Percentiles rank a stretch among this genome's conserved stretches.
Evolutionary conservation across 2,329 filamentous ascomycete genomes (phyloP).

Genomic region (Myriosclerotinia scirpicola): DNA sequence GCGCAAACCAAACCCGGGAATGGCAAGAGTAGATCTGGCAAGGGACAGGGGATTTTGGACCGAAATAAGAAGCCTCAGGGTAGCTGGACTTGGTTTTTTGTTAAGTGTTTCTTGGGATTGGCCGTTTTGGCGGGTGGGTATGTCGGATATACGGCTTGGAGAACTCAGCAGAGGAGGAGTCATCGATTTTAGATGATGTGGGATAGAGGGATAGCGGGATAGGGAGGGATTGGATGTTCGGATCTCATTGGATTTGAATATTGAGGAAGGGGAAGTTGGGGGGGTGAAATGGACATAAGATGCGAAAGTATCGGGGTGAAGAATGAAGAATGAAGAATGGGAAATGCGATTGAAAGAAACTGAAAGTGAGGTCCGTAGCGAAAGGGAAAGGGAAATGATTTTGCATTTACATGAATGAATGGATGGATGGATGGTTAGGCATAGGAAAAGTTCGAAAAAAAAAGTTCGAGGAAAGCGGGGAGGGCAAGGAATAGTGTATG

Average conservation of each 20-base stretch:
- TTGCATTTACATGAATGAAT: not conserved
- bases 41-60: constrained; percentile 29
- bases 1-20: not conserved
- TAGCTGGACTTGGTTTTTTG: constrained; percentile 70
- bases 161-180: constrained; percentile 47
- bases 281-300: not conserved
- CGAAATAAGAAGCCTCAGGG: constrained; percentile 42
- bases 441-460: not conserved
- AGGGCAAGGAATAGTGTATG: not conserved
- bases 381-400: not conserved
- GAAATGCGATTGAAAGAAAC: not conserved
- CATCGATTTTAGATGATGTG: constrained; percentile 38
- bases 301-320: not conserved
- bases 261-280: not conserved
- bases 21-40: constrained; percentile 5
- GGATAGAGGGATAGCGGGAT: not conserved
- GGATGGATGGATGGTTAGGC: not conserved
- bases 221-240: not conserved
- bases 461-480: not conserved
- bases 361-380: not conserved
- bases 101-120: constrained; percentile 80
- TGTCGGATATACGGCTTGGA: constrained; percentile 81
- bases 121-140: constrained; percentile 71
- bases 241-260: not conserved
- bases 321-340: no score